Evolutionary conservation across 2,329 filamentous ascomycete species (phyloP).

Genomic region (Ophiobolus disseminans): DNA sequence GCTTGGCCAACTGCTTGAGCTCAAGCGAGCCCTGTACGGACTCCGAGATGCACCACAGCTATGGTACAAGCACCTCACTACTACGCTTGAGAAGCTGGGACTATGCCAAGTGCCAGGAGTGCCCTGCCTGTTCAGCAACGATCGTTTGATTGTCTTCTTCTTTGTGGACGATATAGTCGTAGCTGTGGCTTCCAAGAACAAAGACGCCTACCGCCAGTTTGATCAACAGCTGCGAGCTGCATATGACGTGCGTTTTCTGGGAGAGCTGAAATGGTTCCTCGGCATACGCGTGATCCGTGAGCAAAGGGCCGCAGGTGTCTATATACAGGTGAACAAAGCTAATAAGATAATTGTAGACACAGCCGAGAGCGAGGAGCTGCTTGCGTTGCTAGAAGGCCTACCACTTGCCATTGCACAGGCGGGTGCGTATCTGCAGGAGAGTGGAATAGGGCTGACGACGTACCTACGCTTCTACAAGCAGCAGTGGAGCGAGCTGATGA

Average conservation of each 20-base stretch:
- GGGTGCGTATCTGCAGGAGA: constrained; percentile 31
- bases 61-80: constrained; percentile 17
- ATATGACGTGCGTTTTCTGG: constrained; percentile 15
- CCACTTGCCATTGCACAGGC: constrained; percentile 32
- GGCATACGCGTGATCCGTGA: constrained; percentile 19
- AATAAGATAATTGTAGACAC: constrained; percentile 12
- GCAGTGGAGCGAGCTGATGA: constrained; percentile 34
- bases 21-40: constrained; percentile 26
- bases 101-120: neutral
- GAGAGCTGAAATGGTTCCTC: constrained; percentile 17
- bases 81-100: neutral
- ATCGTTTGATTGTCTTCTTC: neutral
- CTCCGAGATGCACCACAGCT: constrained; percentile 21
- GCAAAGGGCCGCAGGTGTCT: neutral
- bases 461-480: constrained; percentile 37
- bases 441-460: constrained; percentile 13
- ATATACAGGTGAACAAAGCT: constrained; percentile 3
- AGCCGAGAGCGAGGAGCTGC: constrained; percentile 13
- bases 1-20: neutral
- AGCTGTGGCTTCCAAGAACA: neutral
- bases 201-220: neutral
- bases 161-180: neutral
- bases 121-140: neutral
- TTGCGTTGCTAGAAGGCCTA: constrained; percentile 26
- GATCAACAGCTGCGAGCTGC: neutral